Base-by-base conservation (phyloP, 2,329 filamentous ascomycete genomes). In the Aspergillus ruber region DNA sequence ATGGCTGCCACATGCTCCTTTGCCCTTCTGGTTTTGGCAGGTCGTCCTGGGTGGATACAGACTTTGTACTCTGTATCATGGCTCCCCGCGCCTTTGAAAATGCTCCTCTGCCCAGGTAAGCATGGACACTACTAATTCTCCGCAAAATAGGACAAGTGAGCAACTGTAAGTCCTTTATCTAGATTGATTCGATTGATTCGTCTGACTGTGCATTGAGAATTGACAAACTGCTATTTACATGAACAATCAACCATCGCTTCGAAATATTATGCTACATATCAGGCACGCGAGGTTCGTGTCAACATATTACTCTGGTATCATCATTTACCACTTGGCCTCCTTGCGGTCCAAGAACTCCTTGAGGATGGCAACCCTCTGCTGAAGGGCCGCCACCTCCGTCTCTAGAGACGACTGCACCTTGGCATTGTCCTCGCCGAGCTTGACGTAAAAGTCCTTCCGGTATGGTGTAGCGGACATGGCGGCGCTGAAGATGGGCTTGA, bases 391-490 rank as follows among this genome's bases (percentile, higher is more conserved):
- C 52, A 97, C 76, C 79, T 91, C 96, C 54, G 74, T 72, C 58
- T 77, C 72, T 61, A 96, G 69, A 63, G 86, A 81, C 47, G 71
- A 64, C 44, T 76, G 60, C 43, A 93, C 84, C 69, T 84, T 81
- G 10, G 62, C 63, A 27, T 58, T 51, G 49, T 70, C 62, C 7
- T 60, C 51, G 25, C 55, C 90, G 39, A 98, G 77, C 80, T 96
- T 95, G 56, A 72, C 72, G 68, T 96, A 97, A 67, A 98, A 97
- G 71, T 91, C 88, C 68, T 88, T 88, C 58, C 91, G 83, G 78
- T 96, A 95, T 1, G 93, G 93, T 57, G 87, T 91, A 15, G 90
- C 90, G 59, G 82, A 81, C 90, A 98, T 95, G 67, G 91, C 91
- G 52, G 90, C 86, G 60, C 80, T 86, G 80, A 97, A 97, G 65